Evolutionary conservation across 2,329 filamentous ascomycete species (phyloP), one percentile per base, ranked within the genome.

Genomic region (Gliomastix tumulicola): DNA sequence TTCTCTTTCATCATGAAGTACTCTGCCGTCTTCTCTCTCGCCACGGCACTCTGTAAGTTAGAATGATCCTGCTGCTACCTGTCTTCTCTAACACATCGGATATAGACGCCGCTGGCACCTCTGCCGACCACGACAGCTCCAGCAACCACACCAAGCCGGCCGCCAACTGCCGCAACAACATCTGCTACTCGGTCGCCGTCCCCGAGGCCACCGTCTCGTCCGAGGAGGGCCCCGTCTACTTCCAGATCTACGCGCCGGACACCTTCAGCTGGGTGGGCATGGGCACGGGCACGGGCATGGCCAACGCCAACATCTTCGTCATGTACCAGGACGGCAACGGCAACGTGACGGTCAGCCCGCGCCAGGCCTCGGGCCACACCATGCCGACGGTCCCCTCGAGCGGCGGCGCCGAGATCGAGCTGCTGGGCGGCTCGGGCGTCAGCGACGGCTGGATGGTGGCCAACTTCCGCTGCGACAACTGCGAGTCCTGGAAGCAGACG

Each of bases 321-420:
- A 63, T 82, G 45, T 82, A 82, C 53, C 59, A 72, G 33, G 66
- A 78, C 44, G 74, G 74, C 41, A 45, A 48, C 5, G 70, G 70
- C 42, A 81, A 82, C 49, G 64, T 82, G 18, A 83, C 79, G 2
- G 49, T 82, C 37, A 80, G 76, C 41, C 66, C 76, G 3, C 71
- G 79, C 19, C 48, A 54, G 6, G 74, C 69, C 19, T 57, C 47
- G 1, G 63, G 64, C 7, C 62, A 80, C 44, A 44, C 51, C 30
- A 55, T 63, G 58, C 79, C 79, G 1, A 35, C 55, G 20, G 68
- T 72, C 53, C 59, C 57, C 3, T 48, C 53, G 2, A 56, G 63
- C 7, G 59, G 62, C 17, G 54, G 63, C 21, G 53, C 82, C 17
- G 62, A 69, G 21, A 36, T 21, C 1, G 34, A 31, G 25, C 61